A percentile compares a stretch with the other conserved stretches of the same genome.
Evolutionary conservation across 257 asterid species (phyloP).

Genomic region (Rhazya stricta): DNA sequence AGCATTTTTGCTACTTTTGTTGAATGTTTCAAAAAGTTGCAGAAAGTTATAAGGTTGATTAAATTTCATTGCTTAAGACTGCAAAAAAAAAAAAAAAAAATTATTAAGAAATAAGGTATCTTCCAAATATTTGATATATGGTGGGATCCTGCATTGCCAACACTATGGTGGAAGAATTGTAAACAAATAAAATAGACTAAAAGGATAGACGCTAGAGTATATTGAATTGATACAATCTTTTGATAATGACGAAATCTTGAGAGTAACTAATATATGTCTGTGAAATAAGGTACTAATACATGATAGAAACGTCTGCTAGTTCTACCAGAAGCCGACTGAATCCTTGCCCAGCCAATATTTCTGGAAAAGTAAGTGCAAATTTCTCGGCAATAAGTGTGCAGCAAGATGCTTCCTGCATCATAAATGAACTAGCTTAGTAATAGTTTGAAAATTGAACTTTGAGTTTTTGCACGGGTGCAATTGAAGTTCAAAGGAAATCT

Average conservation of each 20-base stretch:
- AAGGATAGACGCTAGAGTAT: neutral
- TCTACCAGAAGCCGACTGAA: conserved; percentile 79
- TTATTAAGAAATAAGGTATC: neutral
- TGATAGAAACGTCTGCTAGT: neutral
- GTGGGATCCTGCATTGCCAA: neutral
- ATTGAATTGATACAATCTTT: neutral
- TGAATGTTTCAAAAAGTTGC: neutral
- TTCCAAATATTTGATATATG: neutral
- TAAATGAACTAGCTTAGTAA: neutral
- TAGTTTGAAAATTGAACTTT: conserved; percentile 2
- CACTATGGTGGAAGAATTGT: neutral
- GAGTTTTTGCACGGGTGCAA: neutral
- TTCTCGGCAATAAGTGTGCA: conserved; percentile 68
- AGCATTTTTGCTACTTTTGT: neutral
- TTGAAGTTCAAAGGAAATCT: neutral
- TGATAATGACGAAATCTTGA: neutral
- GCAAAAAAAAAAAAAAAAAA: neutral
- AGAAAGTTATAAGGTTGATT: neutral
- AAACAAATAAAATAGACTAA: neutral
- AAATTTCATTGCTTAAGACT: neutral
- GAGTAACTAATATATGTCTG: neutral
- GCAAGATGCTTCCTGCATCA: conserved; percentile 65
- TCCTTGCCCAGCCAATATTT: conserved; percentile 68
- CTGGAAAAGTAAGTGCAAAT: conserved; percentile 50
- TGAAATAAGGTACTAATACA: neutral